phyloP scores from a whole-genome alignment of 208 protist species.

The Leishmania guyanensis region DNA sequence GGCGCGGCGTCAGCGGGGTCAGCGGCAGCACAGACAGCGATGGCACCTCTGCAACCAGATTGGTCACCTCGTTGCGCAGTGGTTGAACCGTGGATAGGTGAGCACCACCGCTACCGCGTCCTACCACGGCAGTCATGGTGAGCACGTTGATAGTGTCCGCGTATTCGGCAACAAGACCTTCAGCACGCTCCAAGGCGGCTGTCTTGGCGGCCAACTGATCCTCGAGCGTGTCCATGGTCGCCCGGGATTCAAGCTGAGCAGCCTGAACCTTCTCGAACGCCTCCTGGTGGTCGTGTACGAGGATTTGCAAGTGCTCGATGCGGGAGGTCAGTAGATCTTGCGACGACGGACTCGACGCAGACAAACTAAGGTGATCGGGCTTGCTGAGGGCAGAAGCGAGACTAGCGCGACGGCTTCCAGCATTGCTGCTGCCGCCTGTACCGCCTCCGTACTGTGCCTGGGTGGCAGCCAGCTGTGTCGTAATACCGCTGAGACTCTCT shows the following conservation, averaged over 20 bases:
- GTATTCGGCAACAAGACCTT: conserved; percentile 27
- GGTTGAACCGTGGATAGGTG: background rate
- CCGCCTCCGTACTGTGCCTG: conserved; percentile 25
- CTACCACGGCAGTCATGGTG: background rate
- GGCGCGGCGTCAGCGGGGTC: conserved; percentile 6
- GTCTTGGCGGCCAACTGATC: conserved; percentile 22
- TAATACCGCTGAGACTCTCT: conserved; percentile 44
- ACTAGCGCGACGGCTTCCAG: conserved; percentile 4
- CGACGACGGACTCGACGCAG: conserved; percentile 1
- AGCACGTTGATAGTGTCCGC: conserved; percentile 16
- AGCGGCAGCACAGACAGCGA: background rate
- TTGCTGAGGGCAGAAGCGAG: background rate
- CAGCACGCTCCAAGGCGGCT: conserved; percentile 14
- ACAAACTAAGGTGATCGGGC: background rate
- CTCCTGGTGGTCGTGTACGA: conserved; percentile 33
- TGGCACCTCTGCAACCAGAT: background rate
- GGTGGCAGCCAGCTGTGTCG: conserved; percentile 35
- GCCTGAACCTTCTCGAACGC: conserved; percentile 24
- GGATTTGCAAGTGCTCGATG: conserved; percentile 39
- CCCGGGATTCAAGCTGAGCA: conserved; percentile 13
- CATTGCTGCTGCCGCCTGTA: background rate
- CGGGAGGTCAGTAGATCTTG: conserved; percentile 23
- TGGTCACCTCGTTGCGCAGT: background rate
- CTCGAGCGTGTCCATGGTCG: conserved; percentile 11
- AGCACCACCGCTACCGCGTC: background rate